These are phyloP conservation scores for Zostera marina DNA, from an alignment of 116 monocot genomes.

Conservation along the genomic window DNA sequence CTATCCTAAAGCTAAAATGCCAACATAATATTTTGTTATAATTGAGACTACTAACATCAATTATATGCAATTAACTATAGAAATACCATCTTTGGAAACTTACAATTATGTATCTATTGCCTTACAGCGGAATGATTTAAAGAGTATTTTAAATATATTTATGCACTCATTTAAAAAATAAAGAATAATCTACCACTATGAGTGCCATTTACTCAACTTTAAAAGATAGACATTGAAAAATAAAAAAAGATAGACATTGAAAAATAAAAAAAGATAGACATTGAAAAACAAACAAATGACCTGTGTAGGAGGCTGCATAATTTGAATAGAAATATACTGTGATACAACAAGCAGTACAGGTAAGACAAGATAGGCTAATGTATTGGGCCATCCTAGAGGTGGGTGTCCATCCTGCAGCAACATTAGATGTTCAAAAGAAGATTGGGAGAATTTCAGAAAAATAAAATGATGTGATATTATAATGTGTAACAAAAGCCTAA, in stretches of 20 bases:
- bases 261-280: not conserved
- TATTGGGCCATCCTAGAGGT: constrained; percentile 89
- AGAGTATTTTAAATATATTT: too few relatives aligned
- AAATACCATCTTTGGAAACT: too few relatives aligned
- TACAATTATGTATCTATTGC: too few relatives aligned
- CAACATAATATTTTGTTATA: too few relatives aligned
- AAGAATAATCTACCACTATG: too few relatives aligned
- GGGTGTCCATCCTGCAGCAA: constrained; percentile 90
- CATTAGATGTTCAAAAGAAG: not conserved
- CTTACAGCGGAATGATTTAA: too few relatives aligned
- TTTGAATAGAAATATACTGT: constrained; percentile 73
- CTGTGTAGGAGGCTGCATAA: constrained; percentile 68
- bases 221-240: not conserved
- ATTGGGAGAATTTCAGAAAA: not conserved
- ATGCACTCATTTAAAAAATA: too few relatives aligned
- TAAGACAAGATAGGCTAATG: constrained; percentile 77
- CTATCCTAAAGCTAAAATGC: too few relatives aligned
- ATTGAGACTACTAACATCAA: too few relatives aligned
- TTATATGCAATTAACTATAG: too few relatives aligned
- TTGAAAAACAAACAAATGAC: constrained; percentile 11
- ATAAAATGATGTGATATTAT: not conserved
- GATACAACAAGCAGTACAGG: constrained; percentile 63
- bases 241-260: not conserved
- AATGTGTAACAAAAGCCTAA: not conserved
- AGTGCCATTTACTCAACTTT: too few relatives aligned